These are phyloP conservation scores for Thraustochytrium sp. DNA, from an alignment of 352 stramenopile genomes.

Conservation along the genomic window DNA sequence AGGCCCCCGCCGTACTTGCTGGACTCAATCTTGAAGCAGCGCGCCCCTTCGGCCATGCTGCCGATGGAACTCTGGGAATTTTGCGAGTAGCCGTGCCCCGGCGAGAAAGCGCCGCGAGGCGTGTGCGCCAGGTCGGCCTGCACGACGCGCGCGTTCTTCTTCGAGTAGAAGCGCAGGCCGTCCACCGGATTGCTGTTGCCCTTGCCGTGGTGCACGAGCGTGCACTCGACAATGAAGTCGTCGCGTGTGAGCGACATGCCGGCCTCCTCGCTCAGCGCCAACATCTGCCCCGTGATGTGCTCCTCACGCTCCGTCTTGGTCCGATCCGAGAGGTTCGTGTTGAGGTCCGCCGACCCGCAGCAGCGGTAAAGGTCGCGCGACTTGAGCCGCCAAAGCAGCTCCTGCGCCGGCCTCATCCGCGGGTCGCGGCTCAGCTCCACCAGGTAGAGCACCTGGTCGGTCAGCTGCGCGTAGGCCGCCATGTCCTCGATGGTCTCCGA, in stretches of 20 bases:
- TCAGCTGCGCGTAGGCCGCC: constrained; percentile 68
- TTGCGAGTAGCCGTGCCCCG: neutral
- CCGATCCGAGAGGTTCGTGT: constrained; percentile 55
- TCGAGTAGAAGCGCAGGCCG: constrained; percentile 67
- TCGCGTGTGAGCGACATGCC: constrained; percentile 57
- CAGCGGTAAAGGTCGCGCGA: constrained; percentile 70
- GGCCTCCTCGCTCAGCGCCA: constrained; percentile 55
- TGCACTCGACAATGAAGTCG: constrained; percentile 72
- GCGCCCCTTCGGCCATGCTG: neutral
- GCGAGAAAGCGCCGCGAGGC: neutral
- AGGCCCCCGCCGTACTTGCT: constrained; percentile 4
- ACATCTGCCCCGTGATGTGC: constrained; percentile 61
- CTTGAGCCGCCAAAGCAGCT: constrained; percentile 67
- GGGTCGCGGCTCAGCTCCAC: constrained; percentile 66
- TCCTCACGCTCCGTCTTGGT: constrained; percentile 51
- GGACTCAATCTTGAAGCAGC: constrained; percentile 7
- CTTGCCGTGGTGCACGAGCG: constrained; percentile 77
- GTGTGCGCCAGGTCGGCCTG: neutral
- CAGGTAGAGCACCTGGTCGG: constrained; percentile 67
- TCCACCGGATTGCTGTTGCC: constrained; percentile 72
- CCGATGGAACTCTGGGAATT: neutral
- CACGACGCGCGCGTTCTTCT: neutral
- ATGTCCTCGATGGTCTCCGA: constrained; percentile 49
- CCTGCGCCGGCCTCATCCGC: constrained; percentile 55
- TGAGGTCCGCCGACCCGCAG: constrained; percentile 70